Evolutionary conservation across 2,329 filamentous ascomycete species (phyloP).

Genomic region (Fusarium vanettenii): DNA sequence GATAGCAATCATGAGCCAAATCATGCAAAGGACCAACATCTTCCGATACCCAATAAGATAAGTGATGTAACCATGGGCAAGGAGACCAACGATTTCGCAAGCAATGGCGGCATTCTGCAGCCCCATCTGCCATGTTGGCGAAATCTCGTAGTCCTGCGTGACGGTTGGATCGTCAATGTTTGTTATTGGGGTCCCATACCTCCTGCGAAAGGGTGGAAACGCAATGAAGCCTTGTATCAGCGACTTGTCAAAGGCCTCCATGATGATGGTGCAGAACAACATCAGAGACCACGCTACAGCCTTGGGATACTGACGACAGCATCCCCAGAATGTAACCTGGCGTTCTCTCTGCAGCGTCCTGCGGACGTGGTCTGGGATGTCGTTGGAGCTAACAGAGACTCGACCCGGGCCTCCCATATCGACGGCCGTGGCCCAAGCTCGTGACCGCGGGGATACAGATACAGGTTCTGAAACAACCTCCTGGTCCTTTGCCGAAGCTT

Average conservation of each 20-base stretch:
- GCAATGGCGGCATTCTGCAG: conserved; percentile 35
- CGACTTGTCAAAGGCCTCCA: conserved; percentile 41
- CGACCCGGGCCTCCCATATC: not conserved
- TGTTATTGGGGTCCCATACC: conserved; percentile 40
- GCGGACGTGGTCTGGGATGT: not conserved
- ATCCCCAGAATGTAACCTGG: conserved; percentile 25
- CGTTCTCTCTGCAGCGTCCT: not conserved
- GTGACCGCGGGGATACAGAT: not conserved
- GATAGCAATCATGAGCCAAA: conserved; percentile 51
- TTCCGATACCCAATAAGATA: conserved; percentile 52
- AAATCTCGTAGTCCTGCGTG: conserved; percentile 51
- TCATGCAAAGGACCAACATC: conserved; percentile 52
- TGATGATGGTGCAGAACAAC: conserved; percentile 40
- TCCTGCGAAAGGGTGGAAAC: conserved; percentile 35
- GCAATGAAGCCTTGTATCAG: conserved; percentile 37
- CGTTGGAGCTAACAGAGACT: conserved; percentile 4
- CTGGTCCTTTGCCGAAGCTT: not conserved
- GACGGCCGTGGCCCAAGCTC: not conserved
- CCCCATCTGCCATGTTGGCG: conserved; percentile 38
- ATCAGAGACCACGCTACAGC: conserved; percentile 40
- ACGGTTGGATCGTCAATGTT: conserved; percentile 21
- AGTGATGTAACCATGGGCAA: conserved; percentile 54
- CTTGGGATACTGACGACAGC: conserved; percentile 39
- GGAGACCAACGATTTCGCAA: conserved; percentile 50
- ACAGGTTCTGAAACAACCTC: not conserved